Evolutionary conservation across 1,284 basidiomycete genomes (phyloP), one percentile per base, ranked within the genome.

Genomic region (Ganoderma meredithae): DNA sequence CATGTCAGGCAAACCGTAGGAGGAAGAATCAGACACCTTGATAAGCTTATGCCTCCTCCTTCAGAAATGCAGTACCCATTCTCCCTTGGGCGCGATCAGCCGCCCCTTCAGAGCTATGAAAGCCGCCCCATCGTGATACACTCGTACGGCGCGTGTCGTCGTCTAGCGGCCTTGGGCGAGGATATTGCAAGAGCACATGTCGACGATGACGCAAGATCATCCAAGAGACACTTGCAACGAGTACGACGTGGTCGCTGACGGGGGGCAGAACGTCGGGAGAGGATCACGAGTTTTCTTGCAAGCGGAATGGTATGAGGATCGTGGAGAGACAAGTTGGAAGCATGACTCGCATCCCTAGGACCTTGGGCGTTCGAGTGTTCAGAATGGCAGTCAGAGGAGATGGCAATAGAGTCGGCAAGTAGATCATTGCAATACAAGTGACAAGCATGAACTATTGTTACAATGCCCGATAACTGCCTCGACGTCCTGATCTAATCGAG

Each of bases 371-470:
- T 49, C 22, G 22, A 49, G 22, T 25, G 22, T 12, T 25, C 41
- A 41, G 13, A n/a, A 22, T 9, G 19, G 22, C 47, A 49, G 22
- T 49, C 22, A 22, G 10, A 49, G 12, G 22, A 25, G 22, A 49
- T 25, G 22, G 52, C 31, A 27, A 19, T 9, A 55, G 52, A 63
- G 22, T 67, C 62, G 68, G 65, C 67, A 36, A 71, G 60, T 64
- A 71, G 62, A 63, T 70, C 65, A 64, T 72, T 72, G 71, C 71
- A 71, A 72, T 71, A 72, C 67, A 70, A 68, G 69, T 69, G 67
- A 68, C 72, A 73, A 71, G 71, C 72, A 68, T 69, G 68, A 67
- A 66, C 67, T 70, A 66, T 63, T 69, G 65, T 59, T 72, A 72
- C 71, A 71, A 65, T 70, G 71, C 70, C 70, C 69, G 60, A 65